Base-by-base conservation (phyloP, 768 basidiomycete species). In the Crucibulum laeve region DNA sequence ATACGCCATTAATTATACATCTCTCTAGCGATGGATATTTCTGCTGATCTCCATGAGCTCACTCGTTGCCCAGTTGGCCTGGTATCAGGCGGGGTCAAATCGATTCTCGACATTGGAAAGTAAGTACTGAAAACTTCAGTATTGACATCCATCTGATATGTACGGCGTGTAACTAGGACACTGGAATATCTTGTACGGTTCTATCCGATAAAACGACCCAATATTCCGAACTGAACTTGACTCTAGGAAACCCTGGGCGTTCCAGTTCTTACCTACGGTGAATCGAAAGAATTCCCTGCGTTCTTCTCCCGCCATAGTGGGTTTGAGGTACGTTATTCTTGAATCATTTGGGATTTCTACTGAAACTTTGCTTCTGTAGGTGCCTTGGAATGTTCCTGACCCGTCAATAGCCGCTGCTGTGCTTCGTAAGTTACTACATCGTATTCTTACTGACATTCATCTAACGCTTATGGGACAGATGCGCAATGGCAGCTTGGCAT, bases 21-120 rank as follows among this genome's bases (percentile, higher is more conserved):
- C 14, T 45, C n/a, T 48, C 11, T 52, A 96, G 91, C 90, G 14
- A 81, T 98, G 80, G 95, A 99, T 56, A 70, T 99, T 22, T 97
- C 95, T 13, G 92, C 95, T 13, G 95, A 99, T 60, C 71, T 99
- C 13, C 83, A 84, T 6, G 92, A 97, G 59, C 77, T 99, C 25
- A 73, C 87, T 17, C 76, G 90, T 15, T 95, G 91, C 53, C 87
- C 93, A 17, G 89, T 98, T 35, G 92, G 87, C 3, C 74, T 99
- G 25, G 82, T 98, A 7, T 95, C 94, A 14, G 87, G 93, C 7
- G 96, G 96, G 8, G 83, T 90, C 15, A 99, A 98, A 61, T 91
- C 88, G 0, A 97, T 99, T 48, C 63, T 99, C 33, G 96, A 99
- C 60, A 93, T 98, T 46, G 87, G 87, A 45, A 76, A 79, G 87